Base-by-base conservation (phyloP, 768 basidiomycete species). In the Leccinum rimulosum region DNA sequence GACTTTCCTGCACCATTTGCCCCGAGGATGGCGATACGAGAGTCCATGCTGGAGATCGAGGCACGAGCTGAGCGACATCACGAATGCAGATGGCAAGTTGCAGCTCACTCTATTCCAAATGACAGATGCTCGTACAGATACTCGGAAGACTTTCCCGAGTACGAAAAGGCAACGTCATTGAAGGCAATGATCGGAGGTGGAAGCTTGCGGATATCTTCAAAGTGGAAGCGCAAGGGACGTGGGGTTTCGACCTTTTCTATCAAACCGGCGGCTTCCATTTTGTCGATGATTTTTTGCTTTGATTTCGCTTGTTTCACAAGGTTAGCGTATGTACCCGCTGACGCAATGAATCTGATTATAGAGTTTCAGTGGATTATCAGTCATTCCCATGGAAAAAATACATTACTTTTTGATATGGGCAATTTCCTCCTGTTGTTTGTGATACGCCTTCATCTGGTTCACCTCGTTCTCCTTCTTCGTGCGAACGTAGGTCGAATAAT, bases 261-360 rank as follows among this genome's bases (percentile, higher is more conserved):
- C 47, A 99, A 82, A 62, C 96, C 96, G 14, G 95, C 96, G 28
- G 96, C 96, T 81, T 99, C 97, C 96, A 99, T 99, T 85, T 99
- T 99, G 82, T 99, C 96, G 76, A 99, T 96, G 63, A 99, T 98
- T 84, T 99, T 99, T 76, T 99, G 96, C 75, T 99, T 99, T 53
- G 95, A 98, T 79, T 99, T 98, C 66, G 96, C 96, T 76, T 99
- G 96, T 70, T 89, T 93, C 68, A 99, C 96, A 65, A 99, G 85
- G 75, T 99, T 99, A 66, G 96, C 97, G 72, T 98, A 99, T 36
- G 96, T 99, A 84, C 96, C 96, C 36, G 96, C 96, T n/a, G 93
- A 95, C 7, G 97, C 93, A 66, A 98, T 98, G 84, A 98, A 98
- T 70, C 94, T 88, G 27, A 25, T 45, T 25, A 7, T 3, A 7